Evolutionary conservation across 768 basidiomycete genomes (phyloP).

Genomic region (Boletus subcaerulescens): DNA sequence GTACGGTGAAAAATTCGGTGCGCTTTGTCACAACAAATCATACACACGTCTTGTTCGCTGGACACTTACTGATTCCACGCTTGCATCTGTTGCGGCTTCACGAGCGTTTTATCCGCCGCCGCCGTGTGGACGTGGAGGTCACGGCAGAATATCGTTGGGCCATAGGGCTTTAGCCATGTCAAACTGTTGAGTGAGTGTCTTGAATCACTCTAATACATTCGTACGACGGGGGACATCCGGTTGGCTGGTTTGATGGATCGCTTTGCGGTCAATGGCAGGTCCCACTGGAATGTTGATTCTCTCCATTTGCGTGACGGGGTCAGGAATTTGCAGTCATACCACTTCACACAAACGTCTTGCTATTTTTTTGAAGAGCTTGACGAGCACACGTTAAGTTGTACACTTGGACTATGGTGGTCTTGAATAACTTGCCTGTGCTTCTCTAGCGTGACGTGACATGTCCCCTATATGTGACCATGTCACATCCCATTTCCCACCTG

Average conservation of each 20-base stretch:
- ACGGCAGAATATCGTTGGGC: not conserved
- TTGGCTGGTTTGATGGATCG: not conserved
- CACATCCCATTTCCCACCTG: constrained; percentile 1
- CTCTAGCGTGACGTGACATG: constrained; percentile 17
- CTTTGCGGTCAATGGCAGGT: not conserved
- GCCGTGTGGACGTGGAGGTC: not conserved
- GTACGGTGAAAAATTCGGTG: constrained; percentile 24
- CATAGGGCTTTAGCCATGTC: not conserved
- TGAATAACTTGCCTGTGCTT: constrained; percentile 26
- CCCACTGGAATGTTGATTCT: not conserved
- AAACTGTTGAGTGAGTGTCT: constrained; percentile 26
- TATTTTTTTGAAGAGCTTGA: constrained; percentile 14
- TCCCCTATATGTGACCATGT: constrained; percentile 23
- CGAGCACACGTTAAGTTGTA: constrained; percentile 28
- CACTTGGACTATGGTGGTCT: constrained; percentile 21
- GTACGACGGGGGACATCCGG: constrained; percentile 16
- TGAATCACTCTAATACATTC: constrained; percentile 24
- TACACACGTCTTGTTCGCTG: constrained; percentile 16
- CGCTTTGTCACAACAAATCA: constrained; percentile 15
- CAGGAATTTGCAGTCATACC: constrained; percentile 12
- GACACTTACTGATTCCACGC: constrained; percentile 19
- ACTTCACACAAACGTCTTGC: constrained; percentile 26
- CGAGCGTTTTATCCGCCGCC: constrained; percentile 8
- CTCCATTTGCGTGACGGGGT: constrained; percentile 1
- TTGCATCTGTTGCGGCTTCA: constrained; percentile 10